phyloP scores from a whole-genome alignment of 1,139 yeast genomes.

The Williopsis jadinii region DNA sequence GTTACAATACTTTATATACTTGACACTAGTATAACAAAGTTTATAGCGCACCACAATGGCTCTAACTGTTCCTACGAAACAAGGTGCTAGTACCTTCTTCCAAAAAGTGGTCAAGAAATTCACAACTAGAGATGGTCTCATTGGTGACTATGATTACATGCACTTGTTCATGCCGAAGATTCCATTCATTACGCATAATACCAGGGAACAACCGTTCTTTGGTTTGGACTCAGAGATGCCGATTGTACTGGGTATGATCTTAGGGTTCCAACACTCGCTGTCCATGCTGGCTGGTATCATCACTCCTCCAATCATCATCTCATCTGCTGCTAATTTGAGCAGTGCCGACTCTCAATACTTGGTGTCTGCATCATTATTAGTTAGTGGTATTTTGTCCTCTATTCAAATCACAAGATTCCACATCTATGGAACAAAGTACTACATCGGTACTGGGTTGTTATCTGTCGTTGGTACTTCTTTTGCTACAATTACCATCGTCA shows the following conservation, averaged over 20 bases:
- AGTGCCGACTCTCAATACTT: conserved; percentile 52
- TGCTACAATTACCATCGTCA: conserved; percentile 76
- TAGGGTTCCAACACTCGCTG: conserved; percentile 82
- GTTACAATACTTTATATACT: no score
- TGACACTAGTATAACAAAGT: no score
- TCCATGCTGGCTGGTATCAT: conserved; percentile 91
- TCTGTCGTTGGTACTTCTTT: conserved; percentile 89
- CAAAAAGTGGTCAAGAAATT: conserved; percentile 26
- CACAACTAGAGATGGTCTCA: conserved; percentile 67
- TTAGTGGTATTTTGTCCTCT: conserved; percentile 64
- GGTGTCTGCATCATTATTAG: conserved; percentile 71
- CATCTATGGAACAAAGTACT: conserved; percentile 64
- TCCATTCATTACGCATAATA: conserved; percentile 48
- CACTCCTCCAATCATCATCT: conserved; percentile 74
- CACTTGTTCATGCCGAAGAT: conserved; percentile 70
- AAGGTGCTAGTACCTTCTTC: no score
- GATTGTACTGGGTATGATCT: conserved; percentile 52
- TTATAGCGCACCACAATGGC: no score
- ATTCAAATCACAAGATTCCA: conserved; percentile 80
- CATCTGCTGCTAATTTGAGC: conserved; percentile 52
- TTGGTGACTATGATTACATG: conserved; percentile 80
- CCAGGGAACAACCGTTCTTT: conserved; percentile 69
- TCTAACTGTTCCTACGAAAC: no score
- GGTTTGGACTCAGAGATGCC: conserved; percentile 79
- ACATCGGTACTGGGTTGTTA: conserved; percentile 78